A percentile compares a stretch with the other conserved stretches of the same genome.
These are phyloP conservation scores for Nannochloropsis oceanica DNA, from an alignment of 108 stramenopile species.

Conservation along the genomic window DNA sequence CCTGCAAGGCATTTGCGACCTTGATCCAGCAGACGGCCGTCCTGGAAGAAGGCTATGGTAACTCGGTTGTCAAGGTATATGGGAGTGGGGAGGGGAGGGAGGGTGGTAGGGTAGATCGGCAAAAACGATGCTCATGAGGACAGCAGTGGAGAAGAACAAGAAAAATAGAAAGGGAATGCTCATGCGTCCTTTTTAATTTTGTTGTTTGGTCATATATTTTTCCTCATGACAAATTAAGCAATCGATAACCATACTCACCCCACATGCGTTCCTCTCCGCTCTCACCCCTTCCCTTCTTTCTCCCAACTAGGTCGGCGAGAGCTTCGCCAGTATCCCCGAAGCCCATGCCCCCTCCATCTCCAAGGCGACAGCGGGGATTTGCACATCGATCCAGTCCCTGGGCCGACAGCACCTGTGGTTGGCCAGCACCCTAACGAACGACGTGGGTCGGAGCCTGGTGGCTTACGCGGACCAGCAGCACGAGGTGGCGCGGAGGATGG, in stretches of 20 bases:
- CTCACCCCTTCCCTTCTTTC: background rate
- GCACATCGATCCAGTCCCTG: background rate
- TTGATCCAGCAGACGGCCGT: background rate
- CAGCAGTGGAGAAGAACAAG: too few species aligned
- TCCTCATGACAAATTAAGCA: too few species aligned
- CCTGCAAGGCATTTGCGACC: background rate
- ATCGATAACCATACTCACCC: too few species aligned
- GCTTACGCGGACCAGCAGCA: background rate
- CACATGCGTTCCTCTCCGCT: too few species aligned
- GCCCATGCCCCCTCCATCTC: background rate
- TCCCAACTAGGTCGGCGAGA: background rate
- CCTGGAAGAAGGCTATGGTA: background rate
- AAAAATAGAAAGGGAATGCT: too few species aligned
- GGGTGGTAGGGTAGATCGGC: background rate
- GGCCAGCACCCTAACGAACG: background rate
- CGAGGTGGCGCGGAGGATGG: background rate
- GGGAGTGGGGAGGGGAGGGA: background rate
- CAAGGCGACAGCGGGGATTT: background rate
- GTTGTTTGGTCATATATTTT: too few species aligned
- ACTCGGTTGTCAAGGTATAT: background rate
- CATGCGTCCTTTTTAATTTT: too few species aligned
- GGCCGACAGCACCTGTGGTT: background rate
- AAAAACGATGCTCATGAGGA: too few species aligned
- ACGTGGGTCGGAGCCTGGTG: background rate
- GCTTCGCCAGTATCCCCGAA: background rate